Conservation (phyloP, 2,329 filamentous ascomycete genomes). For the Penicillium fuscoglaucum region DNA sequence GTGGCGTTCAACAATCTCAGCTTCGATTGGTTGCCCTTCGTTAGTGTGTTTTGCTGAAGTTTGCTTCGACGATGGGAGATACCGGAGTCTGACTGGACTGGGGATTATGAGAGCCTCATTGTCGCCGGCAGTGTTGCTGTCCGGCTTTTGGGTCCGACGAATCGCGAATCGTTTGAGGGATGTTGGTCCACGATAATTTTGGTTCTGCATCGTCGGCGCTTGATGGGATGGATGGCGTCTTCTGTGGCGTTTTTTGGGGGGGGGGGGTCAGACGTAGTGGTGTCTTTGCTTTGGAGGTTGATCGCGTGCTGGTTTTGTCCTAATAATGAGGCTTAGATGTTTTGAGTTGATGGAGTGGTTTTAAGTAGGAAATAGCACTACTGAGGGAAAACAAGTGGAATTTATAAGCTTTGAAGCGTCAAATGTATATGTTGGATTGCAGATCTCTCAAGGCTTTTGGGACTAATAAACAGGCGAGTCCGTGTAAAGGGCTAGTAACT, state of each 20-base stretch:
- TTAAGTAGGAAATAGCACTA: too few relatives aligned
- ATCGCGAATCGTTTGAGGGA: not conserved
- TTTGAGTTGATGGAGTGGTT: too few relatives aligned
- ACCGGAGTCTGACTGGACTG: too few relatives aligned
- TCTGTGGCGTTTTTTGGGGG: not conserved
- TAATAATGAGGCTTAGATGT: not conserved
- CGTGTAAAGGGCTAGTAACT: not conserved
- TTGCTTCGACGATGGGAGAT: not conserved
- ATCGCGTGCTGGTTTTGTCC: not conserved
- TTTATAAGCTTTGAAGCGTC: not conserved
- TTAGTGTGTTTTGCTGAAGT: not conserved
- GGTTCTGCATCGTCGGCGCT: not conserved
- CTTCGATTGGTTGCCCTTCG: not conserved
- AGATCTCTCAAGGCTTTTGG: not conserved
- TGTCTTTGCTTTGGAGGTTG: not conserved
- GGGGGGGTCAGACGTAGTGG: not conserved
- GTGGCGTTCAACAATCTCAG: not conserved
- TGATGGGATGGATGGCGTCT: not conserved
- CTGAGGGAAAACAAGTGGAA: not conserved
- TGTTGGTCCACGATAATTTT: not conserved
- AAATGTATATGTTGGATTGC: too few relatives aligned
- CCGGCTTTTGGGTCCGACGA: not conserved
- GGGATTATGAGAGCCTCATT: not conserved
- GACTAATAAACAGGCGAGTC: not conserved
- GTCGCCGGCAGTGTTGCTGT: not conserved